A percentile compares a stretch with the other conserved stretches of the same genome.
Conservation (phyloP, 2,329 filamentous ascomycete genomes). For the Pezicula rhizophila region DNA sequence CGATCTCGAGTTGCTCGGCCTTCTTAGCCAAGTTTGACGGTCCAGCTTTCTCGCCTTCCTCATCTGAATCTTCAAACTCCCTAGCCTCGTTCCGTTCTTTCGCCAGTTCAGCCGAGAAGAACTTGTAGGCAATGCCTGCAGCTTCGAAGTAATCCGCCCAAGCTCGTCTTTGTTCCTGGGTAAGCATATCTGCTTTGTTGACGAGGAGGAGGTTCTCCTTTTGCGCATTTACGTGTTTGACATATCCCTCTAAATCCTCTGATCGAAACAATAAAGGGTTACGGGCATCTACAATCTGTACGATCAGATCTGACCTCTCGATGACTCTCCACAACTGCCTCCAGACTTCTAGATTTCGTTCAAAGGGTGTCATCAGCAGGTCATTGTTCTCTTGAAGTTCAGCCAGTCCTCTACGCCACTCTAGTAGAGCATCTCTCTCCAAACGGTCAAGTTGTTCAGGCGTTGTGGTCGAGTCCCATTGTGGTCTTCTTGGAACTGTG, state of each 20-base stretch:
- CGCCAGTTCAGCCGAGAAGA: slow-evolving; percentile 90
- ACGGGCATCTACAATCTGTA: slow-evolving; percentile 96
- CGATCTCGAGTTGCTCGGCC: slow-evolving; percentile 33
- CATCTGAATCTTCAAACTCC: slow-evolving; percentile 42
- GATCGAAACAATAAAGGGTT: slow-evolving; percentile 92
- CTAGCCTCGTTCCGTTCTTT: slow-evolving; percentile 80
- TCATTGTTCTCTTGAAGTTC: slow-evolving; percentile 93
- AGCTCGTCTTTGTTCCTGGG: slow-evolving; percentile 66
- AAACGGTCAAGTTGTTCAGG: slow-evolving; percentile 70
- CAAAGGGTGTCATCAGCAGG: slow-evolving; percentile 93
- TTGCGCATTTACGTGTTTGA: slow-evolving; percentile 81
- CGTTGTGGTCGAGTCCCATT: slow-evolving; percentile 84
- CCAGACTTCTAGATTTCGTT: slow-evolving; percentile 97
- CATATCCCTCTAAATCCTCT: slow-evolving; percentile 87
- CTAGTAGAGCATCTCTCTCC: slow-evolving; percentile 75
- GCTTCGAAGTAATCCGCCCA: slow-evolving; percentile 86
- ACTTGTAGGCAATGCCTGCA: slow-evolving; percentile 81
- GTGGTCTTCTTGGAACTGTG: slow-evolving; percentile 82
- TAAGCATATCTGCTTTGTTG: slow-evolving; percentile 99
- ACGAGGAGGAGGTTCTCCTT: slow-evolving; percentile 91
- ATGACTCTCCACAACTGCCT: slow-evolving; percentile 97
- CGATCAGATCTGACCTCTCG: slow-evolving; percentile 88
- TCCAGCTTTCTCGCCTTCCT: slow-evolving; percentile 33
- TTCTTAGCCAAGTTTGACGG: slow-evolving; percentile 25
- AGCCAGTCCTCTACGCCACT: slow-evolving; percentile 85